Base-by-base conservation (phyloP, 1,139 yeast species). In the Kodamaea plutei region DNA sequence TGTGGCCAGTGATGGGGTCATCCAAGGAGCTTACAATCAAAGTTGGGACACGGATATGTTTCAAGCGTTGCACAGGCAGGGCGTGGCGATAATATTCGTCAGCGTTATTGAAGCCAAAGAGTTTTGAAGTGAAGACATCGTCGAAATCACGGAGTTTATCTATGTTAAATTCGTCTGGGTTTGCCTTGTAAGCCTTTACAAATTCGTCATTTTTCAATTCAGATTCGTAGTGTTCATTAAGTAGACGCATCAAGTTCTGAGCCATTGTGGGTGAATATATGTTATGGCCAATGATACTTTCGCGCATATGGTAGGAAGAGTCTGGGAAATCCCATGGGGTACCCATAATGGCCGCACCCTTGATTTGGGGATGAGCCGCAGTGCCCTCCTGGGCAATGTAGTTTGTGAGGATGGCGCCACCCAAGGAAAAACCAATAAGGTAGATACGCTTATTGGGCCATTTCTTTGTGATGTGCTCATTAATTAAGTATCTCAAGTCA, bases 241-340 rank as follows among this genome's bases (percentile, higher is more conserved):
- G 48, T 26, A 76, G 50, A 24, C 58, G 60, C 28, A 70, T 45
- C 25, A 79, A 54, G 43, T 68, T 76, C 35, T 62, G 66, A 21
- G 74, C 59, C 68, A 80, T 65, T 3, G 71, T 65, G 2, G 77
- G 77, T 2, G 79, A 70, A 41, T 76, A 76, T 6, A 76, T 48
- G 25, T 58, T 50, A 35, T 61, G 57, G 3, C 81, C 81, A 31
- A 73, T 42, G 7, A 56, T 41, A 22, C 67, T 56, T 23, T 59
- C 64, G 20, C 64, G 52, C 24, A 75, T 57, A 19, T 61, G 64
- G 30, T 61, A 45, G n/a, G 70, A 60, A 10, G 76, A 64, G 33
- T 71, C 73, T 16, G 65, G 60, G 58, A 89, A 62, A 52, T 87
- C 95, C 95, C 96, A 89, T 9, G 96, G 95, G 40, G 79, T 73